Base-by-base conservation (phyloP, 2,329 filamentous ascomycete species). In the Pestalotiopsis sp. region DNA sequence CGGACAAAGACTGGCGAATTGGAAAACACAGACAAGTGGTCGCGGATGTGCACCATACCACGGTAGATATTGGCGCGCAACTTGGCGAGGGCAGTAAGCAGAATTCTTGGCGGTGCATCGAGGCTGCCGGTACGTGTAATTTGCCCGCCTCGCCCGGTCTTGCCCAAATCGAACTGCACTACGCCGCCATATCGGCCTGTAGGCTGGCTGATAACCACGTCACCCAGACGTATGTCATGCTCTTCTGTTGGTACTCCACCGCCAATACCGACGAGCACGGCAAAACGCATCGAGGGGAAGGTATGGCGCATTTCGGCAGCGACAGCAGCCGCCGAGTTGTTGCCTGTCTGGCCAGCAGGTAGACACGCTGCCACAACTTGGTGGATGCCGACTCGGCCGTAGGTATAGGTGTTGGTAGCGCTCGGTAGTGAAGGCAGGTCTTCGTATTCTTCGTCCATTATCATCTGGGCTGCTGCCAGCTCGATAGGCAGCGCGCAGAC, bases 401-500 rank as follows among this genome's bases (percentile, higher is more conserved):
- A 69, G 0, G 64, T 70, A 66, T 77, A 77, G 20, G 62, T 62
- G 59, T 76, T 76, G 59, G 12, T 62, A 49, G 76, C 75, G 23
- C 59, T 65, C 11, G 23, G 41, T 4, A 12, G 25, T 25, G 31
- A 17, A 6, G 67, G 23, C 17, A 74, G 65, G 23, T 67, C n/a
- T 0, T 70, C 63, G 61, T 80, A 73, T 23, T 71, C 59, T n/a
- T 72, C 67, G 65, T 81, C 78, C 1, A 81, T 73, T 72, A 79
- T 74, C 17, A 69, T 73, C 59, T 71, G 69, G 3, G 76, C 74
- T 0, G 76, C 78, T 5, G 76, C 72, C 52, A 76, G 74, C 69
- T 81, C 79, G 56, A 74, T 62, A 1, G 72, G 72, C 7, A 81
- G 71, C 1, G 77, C 78, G 67, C 77, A 77, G 7, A 81, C 69